phyloP scores from a whole-genome alignment of 257 asterid species.

The Fraxinus americana region DNA sequence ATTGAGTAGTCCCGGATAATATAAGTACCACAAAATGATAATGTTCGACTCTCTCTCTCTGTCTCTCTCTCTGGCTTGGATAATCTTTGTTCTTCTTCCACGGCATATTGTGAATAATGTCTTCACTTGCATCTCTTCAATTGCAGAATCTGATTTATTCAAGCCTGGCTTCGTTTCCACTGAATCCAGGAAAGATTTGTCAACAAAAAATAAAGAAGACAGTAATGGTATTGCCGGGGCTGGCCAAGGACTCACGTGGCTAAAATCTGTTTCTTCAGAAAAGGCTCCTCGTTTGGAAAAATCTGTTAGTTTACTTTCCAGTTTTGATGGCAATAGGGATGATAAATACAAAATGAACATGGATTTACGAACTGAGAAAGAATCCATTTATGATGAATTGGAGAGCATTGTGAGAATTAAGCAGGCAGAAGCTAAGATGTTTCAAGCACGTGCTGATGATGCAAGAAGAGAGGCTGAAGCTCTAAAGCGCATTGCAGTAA shows the following conservation, averaged over 20 bases:
- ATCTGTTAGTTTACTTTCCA: conserved; percentile 41
- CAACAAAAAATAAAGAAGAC: conserved; percentile 47
- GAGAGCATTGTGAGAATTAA: conserved; percentile 92
- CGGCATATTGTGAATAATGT: conserved; percentile 1
- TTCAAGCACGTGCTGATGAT: conserved; percentile 85
- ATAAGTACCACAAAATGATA: not conserved
- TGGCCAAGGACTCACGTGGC: conserved; percentile 70
- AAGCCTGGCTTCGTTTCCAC: conserved; percentile 39
- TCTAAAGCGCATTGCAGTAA: conserved; percentile 63
- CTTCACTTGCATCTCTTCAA: conserved; percentile 8
- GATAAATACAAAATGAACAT: conserved; percentile 40
- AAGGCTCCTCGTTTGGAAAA: conserved; percentile 58
- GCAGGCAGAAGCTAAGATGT: conserved; percentile 91
- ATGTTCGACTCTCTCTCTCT: not conserved
- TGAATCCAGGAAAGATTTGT: conserved; percentile 50
- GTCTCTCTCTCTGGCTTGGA: not conserved
- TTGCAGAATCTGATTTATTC: conserved; percentile 22
- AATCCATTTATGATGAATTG: conserved; percentile 73
- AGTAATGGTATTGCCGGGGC: conserved; percentile 55
- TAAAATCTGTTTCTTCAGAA: conserved; percentile 50
- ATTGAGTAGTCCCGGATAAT: not conserved
- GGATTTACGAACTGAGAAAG: conserved; percentile 53
- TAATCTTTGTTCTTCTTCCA: not conserved
- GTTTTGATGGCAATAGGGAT: conserved; percentile 41
- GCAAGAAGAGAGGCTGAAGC: conserved; percentile 93